phyloP scores from a whole-genome alignment of 345 rosid species.

The Hevea brasiliensis region DNA sequence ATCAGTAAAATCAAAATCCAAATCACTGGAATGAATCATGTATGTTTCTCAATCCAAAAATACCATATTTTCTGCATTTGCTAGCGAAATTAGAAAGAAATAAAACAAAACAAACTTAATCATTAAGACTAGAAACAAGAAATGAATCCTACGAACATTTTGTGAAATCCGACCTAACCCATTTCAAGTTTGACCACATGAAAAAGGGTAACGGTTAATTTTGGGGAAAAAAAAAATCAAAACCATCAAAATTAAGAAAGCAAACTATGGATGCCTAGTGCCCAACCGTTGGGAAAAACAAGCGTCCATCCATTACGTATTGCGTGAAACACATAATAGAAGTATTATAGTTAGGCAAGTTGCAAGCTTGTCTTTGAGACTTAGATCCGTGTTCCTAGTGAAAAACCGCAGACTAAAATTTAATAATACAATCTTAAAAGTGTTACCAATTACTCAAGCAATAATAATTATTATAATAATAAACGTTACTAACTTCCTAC shows the following conservation, averaged over 20 bases:
- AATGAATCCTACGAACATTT: neutral
- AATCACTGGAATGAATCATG: neutral
- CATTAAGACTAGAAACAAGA: neutral
- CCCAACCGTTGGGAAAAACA: neutral
- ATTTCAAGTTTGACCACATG: slow-evolving; percentile 6
- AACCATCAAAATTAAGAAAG: neutral
- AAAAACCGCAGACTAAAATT: neutral
- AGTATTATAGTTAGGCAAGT: neutral
- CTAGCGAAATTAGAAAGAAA: neutral
- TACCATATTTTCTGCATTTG: neutral
- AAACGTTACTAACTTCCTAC: neutral
- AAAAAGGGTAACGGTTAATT: neutral
- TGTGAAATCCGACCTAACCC: neutral
- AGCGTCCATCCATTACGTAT: too few species aligned
- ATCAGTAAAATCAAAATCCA: slow-evolving; percentile 1
- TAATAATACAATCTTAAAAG: neutral
- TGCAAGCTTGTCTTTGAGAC: too few species aligned
- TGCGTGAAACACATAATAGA: too few species aligned
- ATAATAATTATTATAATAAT: neutral
- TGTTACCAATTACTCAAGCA: neutral
- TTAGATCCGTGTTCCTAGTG: slow-evolving; percentile 1
- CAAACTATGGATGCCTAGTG: neutral
- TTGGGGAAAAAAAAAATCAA: neutral
- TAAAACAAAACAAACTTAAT: neutral
- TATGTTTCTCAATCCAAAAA: neutral